Percentiles rank a stretch among this genome's conserved stretches.
Conservation (phyloP, 371 early-diverging fungal species). For the Synchytrium microbalum region DNA sequence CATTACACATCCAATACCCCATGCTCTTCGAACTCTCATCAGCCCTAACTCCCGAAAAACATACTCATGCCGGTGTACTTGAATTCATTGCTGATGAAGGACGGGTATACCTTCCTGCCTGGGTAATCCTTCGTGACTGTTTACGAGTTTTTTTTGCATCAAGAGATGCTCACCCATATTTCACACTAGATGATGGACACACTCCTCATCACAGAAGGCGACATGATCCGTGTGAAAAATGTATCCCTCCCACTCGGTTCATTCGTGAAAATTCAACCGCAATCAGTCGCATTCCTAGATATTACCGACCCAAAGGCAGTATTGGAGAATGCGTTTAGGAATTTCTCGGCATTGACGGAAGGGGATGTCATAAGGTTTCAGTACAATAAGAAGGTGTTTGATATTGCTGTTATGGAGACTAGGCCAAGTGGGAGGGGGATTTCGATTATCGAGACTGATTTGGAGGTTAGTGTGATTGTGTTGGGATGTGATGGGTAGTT, state of each 20-base stretch:
- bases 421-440: slow-evolving; percentile 79
- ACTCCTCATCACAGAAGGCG: slow-evolving; percentile 65
- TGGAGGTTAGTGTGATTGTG: slow-evolving; percentile 75
- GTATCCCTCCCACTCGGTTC: slow-evolving; percentile 75
- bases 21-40: slow-evolving; percentile 80
- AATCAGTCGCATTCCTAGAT: slow-evolving; percentile 94
- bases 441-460: slow-evolving; percentile 96
- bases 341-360: slow-evolving; percentile 89
- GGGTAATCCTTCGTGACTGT: slow-evolving; percentile 52
- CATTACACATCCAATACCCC: slow-evolving; percentile 84
- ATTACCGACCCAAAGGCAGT: slow-evolving; percentile 97
- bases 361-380: slow-evolving; percentile 90
- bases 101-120: slow-evolving; percentile 89
- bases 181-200: slow-evolving; percentile 84
- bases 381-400: slow-evolving; percentile 85
- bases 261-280: slow-evolving; percentile 97
- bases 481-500: not conserved
- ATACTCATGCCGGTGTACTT: slow-evolving; percentile 95
- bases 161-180: slow-evolving; percentile 2
- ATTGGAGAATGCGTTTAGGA: slow-evolving; percentile 94
- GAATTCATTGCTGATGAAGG: slow-evolving; percentile 99
- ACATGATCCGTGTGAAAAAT: slow-evolving; percentile 72
- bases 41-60: slow-evolving; percentile 24
- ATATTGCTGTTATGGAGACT: slow-evolving; percentile 87
- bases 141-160: not conserved